phyloP scores from a whole-genome alignment of 805 yeast genomes.

The Candida silvicultrix region DNA sequence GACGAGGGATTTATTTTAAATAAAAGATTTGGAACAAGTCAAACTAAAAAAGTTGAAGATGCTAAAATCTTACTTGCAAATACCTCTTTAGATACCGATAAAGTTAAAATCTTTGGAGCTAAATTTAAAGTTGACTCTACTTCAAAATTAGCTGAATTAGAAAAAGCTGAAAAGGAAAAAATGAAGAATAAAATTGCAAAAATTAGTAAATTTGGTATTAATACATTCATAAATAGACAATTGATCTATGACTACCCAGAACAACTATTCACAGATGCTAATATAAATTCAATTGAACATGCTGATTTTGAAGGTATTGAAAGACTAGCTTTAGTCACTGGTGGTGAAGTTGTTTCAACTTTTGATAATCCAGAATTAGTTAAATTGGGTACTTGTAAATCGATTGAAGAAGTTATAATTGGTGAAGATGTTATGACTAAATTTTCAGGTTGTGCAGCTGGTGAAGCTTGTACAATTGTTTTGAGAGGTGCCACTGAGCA shows the following conservation, averaged over 20 bases:
- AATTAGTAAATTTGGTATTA: constrained; percentile 80
- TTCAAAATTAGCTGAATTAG: constrained; percentile 85
- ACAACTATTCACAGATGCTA: constrained; percentile 82
- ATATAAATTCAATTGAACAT: constrained; percentile 90
- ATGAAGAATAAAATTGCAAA: constrained; percentile 87
- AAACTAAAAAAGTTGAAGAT: constrained; percentile 77
- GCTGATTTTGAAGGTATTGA: constrained; percentile 98
- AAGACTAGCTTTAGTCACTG: constrained; percentile 92
- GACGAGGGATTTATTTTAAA: constrained; percentile 94
- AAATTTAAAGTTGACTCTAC: constrained; percentile 96
- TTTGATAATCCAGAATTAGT: constrained; percentile 89
- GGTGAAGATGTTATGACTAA: constrained; percentile 90
- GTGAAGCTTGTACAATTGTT: constrained; percentile 94
- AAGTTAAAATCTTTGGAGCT: constrained; percentile 96
- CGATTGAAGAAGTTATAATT: constrained; percentile 84
- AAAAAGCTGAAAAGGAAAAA: constrained; percentile 88
- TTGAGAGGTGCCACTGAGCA: constrained; percentile 97
- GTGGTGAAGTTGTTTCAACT: constrained; percentile 97
- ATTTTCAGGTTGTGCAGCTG: constrained; percentile 93
- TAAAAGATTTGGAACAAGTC: constrained; percentile 90
- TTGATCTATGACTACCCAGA: constrained; percentile 98
- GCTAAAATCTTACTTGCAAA: constrained; percentile 90
- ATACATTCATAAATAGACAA: constrained; percentile 92
- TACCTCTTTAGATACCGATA: constrained; percentile 95
- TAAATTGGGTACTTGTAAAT: constrained; percentile 80